These are phyloP conservation scores for Cornus florida DNA, from an alignment of 148 eudicot genomes.

Conservation along the genomic window DNA sequence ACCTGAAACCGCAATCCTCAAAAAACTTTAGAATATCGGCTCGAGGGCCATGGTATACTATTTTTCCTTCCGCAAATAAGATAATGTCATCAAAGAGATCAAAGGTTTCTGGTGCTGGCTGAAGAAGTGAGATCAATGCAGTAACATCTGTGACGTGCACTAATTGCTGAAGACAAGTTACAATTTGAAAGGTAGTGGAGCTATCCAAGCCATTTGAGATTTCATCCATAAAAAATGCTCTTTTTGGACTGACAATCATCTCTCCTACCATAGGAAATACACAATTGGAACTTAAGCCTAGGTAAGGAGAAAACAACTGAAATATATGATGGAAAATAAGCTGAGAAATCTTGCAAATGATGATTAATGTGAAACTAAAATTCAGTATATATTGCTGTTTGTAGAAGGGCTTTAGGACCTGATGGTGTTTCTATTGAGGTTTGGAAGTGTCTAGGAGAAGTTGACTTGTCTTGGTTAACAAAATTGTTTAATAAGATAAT, in stretches of 20 bases:
- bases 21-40: conserved; percentile 42
- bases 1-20: conserved; percentile 52
- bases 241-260: conserved; percentile 76
- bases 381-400: too few species aligned
- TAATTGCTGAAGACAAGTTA: conserved; percentile 59
- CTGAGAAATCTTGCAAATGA: too few species aligned
- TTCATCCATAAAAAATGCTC: conserved; percentile 76
- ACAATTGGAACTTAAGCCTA: too few species aligned
- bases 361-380: too few species aligned
- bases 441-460: too few species aligned
- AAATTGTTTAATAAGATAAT: too few species aligned
- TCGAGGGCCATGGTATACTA: conserved; percentile 66
- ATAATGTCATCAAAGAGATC: conserved; percentile 66
- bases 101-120: conserved; percentile 77
- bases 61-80: conserved; percentile 69
- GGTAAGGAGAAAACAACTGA: too few species aligned
- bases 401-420: too few species aligned
- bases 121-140: conserved; percentile 62
- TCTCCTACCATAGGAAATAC: conserved; percentile 37
- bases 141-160: conserved; percentile 66
- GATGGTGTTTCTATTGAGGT: too few species aligned
- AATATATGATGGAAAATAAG: too few species aligned
- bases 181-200: conserved; percentile 73
- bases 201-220: conserved; percentile 77
- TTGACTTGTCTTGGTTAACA: too few species aligned